Conservation (phyloP, 768 basidiomycete species). For the Termitomyces sp. region DNA sequence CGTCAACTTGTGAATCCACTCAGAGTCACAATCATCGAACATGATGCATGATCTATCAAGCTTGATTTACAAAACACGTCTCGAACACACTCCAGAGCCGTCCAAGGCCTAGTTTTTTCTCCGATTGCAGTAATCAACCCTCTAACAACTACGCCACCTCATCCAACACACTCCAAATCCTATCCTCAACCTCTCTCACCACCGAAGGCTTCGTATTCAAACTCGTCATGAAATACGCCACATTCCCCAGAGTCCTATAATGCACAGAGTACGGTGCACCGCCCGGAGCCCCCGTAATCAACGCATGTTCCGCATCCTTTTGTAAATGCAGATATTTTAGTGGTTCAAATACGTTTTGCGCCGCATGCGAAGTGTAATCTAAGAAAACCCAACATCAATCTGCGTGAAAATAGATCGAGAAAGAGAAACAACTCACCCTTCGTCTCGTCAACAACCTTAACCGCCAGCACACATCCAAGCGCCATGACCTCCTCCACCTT, state of each 20-base stretch:
- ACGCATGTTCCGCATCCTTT: slow-evolving; percentile 10
- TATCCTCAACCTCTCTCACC: slow-evolving; percentile 59
- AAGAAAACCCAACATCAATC: not conserved
- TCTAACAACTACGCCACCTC: not conserved
- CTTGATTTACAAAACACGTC: no score
- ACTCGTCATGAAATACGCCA: slow-evolving; percentile 91
- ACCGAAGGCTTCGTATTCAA: slow-evolving; percentile 61
- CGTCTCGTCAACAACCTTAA: slow-evolving; percentile 61
- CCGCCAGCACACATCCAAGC: slow-evolving; percentile 79
- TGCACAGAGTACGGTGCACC: slow-evolving; percentile 69
- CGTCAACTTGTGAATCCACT: no score
- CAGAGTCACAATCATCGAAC: no score
- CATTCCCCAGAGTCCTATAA: slow-evolving; percentile 84
- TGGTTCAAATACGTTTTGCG: slow-evolving; percentile 53
- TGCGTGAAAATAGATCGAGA: not conserved
- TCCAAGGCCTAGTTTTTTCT: no score
- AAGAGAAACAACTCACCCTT: slow-evolving; percentile 41
- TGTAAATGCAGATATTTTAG: slow-evolving; percentile 33
- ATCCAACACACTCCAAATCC: slow-evolving; percentile 43
- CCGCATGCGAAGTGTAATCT: slow-evolving; percentile 64
- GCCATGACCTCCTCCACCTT: slow-evolving; percentile 78
- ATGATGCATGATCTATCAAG: no score
- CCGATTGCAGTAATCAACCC: no score
- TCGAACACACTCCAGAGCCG: no score
- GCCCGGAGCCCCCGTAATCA: slow-evolving; percentile 42